Evolutionary conservation across 2,329 filamentous ascomycete genomes (phyloP).

Genomic region (Diaporthe citri): DNA sequence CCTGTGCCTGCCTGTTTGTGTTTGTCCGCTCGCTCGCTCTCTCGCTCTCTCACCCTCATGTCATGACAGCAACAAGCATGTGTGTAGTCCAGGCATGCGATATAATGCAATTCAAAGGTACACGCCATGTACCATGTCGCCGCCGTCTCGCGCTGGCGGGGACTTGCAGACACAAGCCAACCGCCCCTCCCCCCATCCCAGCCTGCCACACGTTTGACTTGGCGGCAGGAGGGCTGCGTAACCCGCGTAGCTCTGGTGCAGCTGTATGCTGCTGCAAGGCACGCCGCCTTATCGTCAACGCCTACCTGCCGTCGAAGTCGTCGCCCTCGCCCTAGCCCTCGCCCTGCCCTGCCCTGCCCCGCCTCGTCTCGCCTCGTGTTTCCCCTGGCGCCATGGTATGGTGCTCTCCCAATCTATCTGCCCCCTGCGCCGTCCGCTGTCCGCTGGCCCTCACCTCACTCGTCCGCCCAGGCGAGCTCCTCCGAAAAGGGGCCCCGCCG

Average conservation of each 20-base stretch:
- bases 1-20: background rate
- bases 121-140: background rate
- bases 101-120: background rate
- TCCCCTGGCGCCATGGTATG: slow-evolving; percentile 6
- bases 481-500: slow-evolving; percentile 2
- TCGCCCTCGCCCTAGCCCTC: background rate
- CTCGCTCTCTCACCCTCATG: background rate
- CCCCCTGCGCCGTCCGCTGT: background rate
- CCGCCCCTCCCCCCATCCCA: background rate
- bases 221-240: slow-evolving; percentile 25
- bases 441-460: background rate
- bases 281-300: background rate
- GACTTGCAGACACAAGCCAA: background rate
- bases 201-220: slow-evolving; percentile 38
- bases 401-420: background rate
- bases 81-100: background rate
- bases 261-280: background rate
- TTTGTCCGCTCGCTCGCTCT: background rate
- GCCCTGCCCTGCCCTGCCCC: background rate
- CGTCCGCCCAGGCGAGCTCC: background rate
- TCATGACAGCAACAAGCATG: background rate
- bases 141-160: background rate
- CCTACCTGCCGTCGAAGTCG: background rate
- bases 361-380: slow-evolving; percentile 13
- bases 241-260: background rate